Conservation (phyloP, 352 stramenopile genomes). For the Globisporangium megalacanthum region DNA sequence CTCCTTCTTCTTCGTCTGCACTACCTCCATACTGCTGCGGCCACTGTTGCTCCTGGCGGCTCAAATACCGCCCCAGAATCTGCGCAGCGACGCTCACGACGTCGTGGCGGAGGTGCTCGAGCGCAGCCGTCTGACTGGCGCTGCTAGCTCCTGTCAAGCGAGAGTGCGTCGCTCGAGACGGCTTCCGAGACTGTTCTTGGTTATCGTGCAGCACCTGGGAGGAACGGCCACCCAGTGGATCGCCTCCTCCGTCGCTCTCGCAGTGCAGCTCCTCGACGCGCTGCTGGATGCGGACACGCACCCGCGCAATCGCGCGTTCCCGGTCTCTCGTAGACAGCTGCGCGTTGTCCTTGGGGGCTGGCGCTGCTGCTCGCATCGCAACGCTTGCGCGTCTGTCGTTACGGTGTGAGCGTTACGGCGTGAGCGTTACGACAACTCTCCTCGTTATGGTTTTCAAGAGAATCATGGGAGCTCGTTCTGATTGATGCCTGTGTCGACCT, state of each 20-base stretch:
- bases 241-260: background rate
- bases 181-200: no score
- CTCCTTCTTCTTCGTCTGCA: background rate
- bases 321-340: background rate
- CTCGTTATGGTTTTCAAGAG: no score
- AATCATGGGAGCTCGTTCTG: no score
- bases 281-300: constrained; percentile 7
- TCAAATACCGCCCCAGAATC: constrained; percentile 20
- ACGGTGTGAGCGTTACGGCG: no score
- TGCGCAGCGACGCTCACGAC: constrained; percentile 20
- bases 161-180: background rate
- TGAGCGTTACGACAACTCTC: no score
- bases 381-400: no score
- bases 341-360: background rate
- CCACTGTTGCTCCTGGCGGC: background rate
- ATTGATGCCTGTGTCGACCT: no score
- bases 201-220: no score
- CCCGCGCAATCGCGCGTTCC: background rate
- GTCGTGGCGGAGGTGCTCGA: constrained; percentile 15
- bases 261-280: constrained; percentile 7
- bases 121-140: background rate
- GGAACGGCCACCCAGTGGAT: no score
- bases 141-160: background rate
- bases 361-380: no score
- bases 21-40: background rate